Evolutionary conservation across 75 land plant genomes (phyloP).

Genomic region (Larix kaempferi): DNA sequence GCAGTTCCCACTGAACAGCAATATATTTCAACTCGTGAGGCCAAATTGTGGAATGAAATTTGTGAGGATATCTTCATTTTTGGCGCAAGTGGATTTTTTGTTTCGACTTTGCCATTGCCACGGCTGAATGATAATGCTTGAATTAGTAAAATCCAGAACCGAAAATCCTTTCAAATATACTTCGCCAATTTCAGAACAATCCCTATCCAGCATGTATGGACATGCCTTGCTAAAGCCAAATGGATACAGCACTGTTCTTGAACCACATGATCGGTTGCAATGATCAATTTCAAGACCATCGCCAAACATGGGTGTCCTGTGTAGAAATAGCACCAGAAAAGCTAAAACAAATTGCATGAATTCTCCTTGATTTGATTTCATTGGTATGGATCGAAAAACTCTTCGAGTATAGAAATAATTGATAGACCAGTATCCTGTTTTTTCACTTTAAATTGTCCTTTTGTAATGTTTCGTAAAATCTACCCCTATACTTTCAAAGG

Average conservation of each 20-base stretch:
- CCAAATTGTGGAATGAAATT: conserved; percentile 27
- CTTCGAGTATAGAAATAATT: too few species aligned
- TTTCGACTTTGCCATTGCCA: conserved; percentile 13
- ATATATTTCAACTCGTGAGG: conserved; percentile 16
- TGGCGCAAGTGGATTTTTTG: conserved; percentile 12
- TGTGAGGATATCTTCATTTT: not conserved
- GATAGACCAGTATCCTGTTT: too few species aligned
- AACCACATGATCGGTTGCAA: not conserved
- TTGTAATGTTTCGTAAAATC: too few species aligned
- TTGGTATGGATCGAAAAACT: too few species aligned
- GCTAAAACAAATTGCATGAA: too few species aligned
- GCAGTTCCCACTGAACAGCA: conserved; percentile 12
- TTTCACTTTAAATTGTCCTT: too few species aligned
- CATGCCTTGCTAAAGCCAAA: not conserved
- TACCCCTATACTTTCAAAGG: too few species aligned
- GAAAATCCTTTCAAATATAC: not conserved
- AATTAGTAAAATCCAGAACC: not conserved
- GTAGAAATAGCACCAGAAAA: too few species aligned
- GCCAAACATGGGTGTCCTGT: not conserved
- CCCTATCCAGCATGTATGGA: not conserved
- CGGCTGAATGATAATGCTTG: conserved; percentile 8
- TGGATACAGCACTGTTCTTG: not conserved
- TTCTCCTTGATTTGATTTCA: too few species aligned
- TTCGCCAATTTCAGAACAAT: not conserved
- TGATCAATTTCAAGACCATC: not conserved